phyloP scores from a whole-genome alignment of 1,284 basidiomycete species.

The Xerocomus nothofagi region DNA sequence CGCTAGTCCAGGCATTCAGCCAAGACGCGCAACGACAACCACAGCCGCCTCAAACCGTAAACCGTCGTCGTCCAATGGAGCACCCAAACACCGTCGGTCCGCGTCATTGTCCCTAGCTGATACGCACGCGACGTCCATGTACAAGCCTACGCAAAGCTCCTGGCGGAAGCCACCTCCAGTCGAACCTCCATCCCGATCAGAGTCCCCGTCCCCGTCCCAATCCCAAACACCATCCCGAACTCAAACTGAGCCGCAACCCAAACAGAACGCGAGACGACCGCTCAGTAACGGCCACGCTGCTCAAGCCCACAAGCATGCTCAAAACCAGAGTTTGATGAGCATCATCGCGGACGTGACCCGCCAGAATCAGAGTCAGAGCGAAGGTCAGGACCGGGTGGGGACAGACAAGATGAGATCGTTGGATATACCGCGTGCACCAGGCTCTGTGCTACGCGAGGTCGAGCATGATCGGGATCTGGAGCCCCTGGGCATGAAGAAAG shows the following conservation, averaged over 20 bases:
- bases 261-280: conserved; percentile 1
- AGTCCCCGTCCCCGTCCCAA: background rate
- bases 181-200: background rate
- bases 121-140: background rate
- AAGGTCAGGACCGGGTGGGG: conserved; percentile 21
- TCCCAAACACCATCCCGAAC: background rate
- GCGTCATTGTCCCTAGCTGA: conserved; percentile 16
- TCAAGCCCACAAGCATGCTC: background rate
- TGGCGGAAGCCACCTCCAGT: conserved; percentile 15
- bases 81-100: conserved; percentile 15
- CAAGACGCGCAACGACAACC: conserved; percentile 14
- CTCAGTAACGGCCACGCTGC: conserved; percentile 7
- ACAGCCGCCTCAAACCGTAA: background rate
- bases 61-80: background rate
- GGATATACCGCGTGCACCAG: conserved; percentile 42
- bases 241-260: conserved; percentile 2
- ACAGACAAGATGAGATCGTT: conserved; percentile 17
- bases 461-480: background rate
- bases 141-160: conserved; percentile 1
- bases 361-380: conserved; percentile 20
- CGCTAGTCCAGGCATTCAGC: background rate
- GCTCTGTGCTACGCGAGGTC: conserved; percentile 37
- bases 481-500: background rate
- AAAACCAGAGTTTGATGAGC: conserved; percentile 56
- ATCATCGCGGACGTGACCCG: conserved; percentile 62